A percentile compares a stretch with the other conserved stretches of the same genome.
These are phyloP conservation scores for Aspergillus sp. DNA, from an alignment of 2,329 filamentous ascomycete species.

Conservation along the genomic window DNA sequence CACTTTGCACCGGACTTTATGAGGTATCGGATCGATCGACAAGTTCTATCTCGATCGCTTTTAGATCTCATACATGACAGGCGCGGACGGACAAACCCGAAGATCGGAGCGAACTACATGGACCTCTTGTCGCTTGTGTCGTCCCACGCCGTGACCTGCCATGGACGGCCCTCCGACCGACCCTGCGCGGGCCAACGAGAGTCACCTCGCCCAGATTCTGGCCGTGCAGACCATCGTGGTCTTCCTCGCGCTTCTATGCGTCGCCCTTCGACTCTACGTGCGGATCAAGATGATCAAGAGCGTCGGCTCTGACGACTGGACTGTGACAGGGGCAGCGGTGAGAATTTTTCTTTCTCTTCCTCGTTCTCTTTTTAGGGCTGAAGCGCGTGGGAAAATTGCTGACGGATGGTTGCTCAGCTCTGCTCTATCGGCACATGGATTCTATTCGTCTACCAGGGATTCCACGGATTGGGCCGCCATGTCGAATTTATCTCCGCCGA, in stretches of 20 bases:
- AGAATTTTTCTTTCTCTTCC: background rate
- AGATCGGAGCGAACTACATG: too few species aligned
- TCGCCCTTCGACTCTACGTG: background rate
- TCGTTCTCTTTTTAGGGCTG: background rate
- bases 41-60: too few species aligned
- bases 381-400: too few species aligned
- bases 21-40: too few species aligned
- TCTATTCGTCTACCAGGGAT: background rate
- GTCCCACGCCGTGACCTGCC: too few species aligned
- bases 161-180: too few species aligned
- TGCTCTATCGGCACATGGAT: background rate
- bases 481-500: background rate
- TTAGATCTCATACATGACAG: too few species aligned
- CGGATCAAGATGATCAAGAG: background rate
- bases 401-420: background rate
- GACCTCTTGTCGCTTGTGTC: too few species aligned
- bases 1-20: too few species aligned
- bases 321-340: background rate
- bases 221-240: background rate
- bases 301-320: background rate
- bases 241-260: background rate
- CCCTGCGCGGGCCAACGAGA: background rate
- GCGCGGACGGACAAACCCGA: too few species aligned
- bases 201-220: background rate
- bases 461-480: background rate